Percentiles rank a stretch among this genome's conserved stretches.
phyloP scores from a whole-genome alignment of 768 basidiomycete genomes.

The Hygrophoropsis aurantiaca region DNA sequence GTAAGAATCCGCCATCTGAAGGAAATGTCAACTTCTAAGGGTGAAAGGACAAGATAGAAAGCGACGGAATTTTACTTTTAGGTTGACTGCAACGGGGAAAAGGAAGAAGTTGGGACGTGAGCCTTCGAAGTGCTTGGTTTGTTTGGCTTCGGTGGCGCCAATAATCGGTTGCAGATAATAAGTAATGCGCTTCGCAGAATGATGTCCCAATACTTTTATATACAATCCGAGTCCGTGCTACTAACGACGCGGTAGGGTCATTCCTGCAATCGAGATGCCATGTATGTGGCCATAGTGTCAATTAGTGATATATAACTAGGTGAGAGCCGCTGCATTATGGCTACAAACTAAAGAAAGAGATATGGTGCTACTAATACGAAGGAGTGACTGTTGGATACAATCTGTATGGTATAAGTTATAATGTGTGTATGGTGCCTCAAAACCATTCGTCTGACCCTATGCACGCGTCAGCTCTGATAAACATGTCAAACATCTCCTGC shows the following conservation, averaged over 20 bases:
- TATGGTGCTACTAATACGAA: background rate
- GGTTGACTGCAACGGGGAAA: constrained; percentile 51
- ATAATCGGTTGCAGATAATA: background rate
- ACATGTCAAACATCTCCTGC: constrained; percentile 41
- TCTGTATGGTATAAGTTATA: background rate
- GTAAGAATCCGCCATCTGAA: constrained; percentile 77
- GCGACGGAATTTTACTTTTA: constrained; percentile 49
- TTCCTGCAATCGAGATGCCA: no score
- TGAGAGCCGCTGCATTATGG: background rate
- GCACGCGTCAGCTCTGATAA: constrained; percentile 38
- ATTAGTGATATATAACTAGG: no score
- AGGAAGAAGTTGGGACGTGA: constrained; percentile 35
- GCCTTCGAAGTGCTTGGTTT: constrained; percentile 30
- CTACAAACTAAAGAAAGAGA: constrained; percentile 3
- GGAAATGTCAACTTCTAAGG: constrained; percentile 15
- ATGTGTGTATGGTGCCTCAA: background rate
- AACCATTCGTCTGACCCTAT: constrained; percentile 3
- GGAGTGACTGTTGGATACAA: constrained; percentile 4
- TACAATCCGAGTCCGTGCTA: no score
- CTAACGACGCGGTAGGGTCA: no score
- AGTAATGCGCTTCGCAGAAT: constrained; percentile 2
- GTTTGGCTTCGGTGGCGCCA: constrained; percentile 34
- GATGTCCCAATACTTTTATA: no score
- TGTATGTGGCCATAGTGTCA: no score
- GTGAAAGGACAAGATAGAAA: constrained; percentile 20